Evolutionary conservation across 2,329 filamentous ascomycete genomes (phyloP).

Genomic region (Cytospora mali): DNA sequence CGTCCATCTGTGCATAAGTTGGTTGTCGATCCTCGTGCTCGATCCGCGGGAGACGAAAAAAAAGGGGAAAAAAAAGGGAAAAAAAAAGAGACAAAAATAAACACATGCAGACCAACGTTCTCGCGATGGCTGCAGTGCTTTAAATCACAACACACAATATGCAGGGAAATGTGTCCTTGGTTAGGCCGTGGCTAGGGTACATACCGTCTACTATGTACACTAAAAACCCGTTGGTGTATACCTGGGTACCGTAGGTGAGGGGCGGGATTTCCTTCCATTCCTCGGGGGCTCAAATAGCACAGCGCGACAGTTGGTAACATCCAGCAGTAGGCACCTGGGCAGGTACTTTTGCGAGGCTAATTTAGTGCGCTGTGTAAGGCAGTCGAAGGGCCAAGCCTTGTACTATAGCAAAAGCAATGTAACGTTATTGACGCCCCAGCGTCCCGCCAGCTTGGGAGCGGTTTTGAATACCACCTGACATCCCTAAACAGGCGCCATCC

Average conservation of each 20-base stretch:
- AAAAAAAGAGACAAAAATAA: background rate
- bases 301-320: background rate
- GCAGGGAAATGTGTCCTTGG: constrained; percentile 8
- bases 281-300: background rate
- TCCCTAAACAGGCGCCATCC: background rate
- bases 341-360: background rate
- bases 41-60: too few relatives aligned
- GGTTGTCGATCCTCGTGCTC: background rate
- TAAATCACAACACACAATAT: constrained; percentile 7
- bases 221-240: background rate
- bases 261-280: background rate
- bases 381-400: background rate
- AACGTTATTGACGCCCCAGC: constrained; percentile 14
- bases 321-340: too few relatives aligned
- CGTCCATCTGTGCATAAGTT: background rate
- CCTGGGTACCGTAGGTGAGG: too few relatives aligned
- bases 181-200: background rate
- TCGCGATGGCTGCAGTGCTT: background rate
- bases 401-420: constrained; percentile 13
- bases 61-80: too few relatives aligned
- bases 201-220: background rate
- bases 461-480: background rate
- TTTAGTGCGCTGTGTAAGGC: background rate
- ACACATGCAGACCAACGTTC: background rate
- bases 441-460: constrained; percentile 11